Evolutionary conservation across 202 grass and related monocot genomes (phyloP).

Genomic region (Elaeis oleifera): DNA sequence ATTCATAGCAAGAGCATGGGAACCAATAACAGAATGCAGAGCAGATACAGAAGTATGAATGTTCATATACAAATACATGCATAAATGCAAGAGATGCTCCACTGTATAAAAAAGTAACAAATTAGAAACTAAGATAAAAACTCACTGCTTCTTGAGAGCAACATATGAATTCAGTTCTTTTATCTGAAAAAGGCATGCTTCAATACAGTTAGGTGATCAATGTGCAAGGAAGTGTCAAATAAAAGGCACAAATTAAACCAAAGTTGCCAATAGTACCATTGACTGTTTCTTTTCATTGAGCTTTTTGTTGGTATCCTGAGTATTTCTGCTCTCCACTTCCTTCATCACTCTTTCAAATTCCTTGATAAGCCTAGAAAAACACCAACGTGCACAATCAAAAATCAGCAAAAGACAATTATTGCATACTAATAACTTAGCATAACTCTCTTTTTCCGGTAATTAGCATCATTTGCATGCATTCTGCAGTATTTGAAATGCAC

Average conservation of each 20-base stretch:
- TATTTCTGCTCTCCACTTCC: slow-evolving; percentile 39
- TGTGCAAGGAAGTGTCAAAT: too few species aligned
- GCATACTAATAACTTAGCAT: too few species aligned
- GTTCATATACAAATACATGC: neutral
- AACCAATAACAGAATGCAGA: too few species aligned
- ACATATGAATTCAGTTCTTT: slow-evolving; percentile 96
- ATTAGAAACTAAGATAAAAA: slow-evolving; percentile 14
- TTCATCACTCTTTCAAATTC: slow-evolving; percentile 85
- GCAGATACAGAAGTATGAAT: too few species aligned
- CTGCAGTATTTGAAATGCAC: too few species aligned
- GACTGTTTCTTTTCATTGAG: slow-evolving; percentile 85
- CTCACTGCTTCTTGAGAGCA: slow-evolving; percentile 98
- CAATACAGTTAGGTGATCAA: slow-evolving; percentile 1
- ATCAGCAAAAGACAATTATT: too few species aligned
- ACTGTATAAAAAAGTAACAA: slow-evolving; percentile 1
- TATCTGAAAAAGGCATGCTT: slow-evolving; percentile 58
- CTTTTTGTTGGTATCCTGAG: slow-evolving; percentile 49
- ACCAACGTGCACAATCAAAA: neutral
- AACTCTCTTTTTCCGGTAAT: too few species aligned
- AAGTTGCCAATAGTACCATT: slow-evolving; percentile 32
- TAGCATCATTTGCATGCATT: too few species aligned
- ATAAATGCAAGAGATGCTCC: slow-evolving; percentile 1
- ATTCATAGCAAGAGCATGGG: too few species aligned
- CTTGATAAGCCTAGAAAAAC: slow-evolving; percentile 75
- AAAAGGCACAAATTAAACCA: too few species aligned